Percentiles rank a stretch among this genome's conserved stretches.
phyloP scores from a whole-genome alignment of 2,329 filamentous ascomycete genomes.

The Xylaria sp. region DNA sequence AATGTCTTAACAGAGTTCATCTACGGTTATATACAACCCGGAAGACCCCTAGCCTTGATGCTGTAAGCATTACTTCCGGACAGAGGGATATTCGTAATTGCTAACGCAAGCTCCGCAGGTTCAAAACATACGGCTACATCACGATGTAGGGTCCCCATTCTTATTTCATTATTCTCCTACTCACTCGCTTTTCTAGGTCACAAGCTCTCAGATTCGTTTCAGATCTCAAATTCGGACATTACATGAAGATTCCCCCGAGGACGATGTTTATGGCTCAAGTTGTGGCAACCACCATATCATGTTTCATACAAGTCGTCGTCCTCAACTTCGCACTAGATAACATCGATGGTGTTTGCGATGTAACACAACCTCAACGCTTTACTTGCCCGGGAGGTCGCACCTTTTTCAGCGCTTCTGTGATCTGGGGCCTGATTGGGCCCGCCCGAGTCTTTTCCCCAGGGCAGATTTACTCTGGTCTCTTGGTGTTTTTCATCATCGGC shows the following conservation, averaged over 20 bases:
- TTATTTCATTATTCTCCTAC: not conserved
- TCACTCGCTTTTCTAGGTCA: constrained; percentile 51
- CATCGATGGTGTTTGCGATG: constrained; percentile 72
- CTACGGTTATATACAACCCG: constrained; percentile 79
- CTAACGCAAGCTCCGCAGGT: constrained; percentile 53
- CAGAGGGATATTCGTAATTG: not conserved
- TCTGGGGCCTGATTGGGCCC: constrained; percentile 74
- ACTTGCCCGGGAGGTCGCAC: constrained; percentile 71
- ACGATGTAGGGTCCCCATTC: constrained; percentile 60
- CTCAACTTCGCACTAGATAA: constrained; percentile 69
- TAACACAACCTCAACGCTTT: constrained; percentile 66
- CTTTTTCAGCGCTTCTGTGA: constrained; percentile 74
- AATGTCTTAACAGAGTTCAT: constrained; percentile 81
- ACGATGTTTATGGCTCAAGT: constrained; percentile 75
- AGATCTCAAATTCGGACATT: constrained; percentile 77
- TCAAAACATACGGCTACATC: constrained; percentile 72
- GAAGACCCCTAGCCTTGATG: constrained; percentile 77
- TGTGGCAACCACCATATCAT: constrained; percentile 72
- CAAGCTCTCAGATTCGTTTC: constrained; percentile 72
- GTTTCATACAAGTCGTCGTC: constrained; percentile 72
- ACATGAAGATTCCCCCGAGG: constrained; percentile 73
- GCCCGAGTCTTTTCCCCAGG: constrained; percentile 69
- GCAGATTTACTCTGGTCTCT: constrained; percentile 69
- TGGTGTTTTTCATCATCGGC: constrained; percentile 68
- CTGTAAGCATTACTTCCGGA: constrained; percentile 56